Evolutionary conservation across 2,329 filamentous ascomycete species (phyloP), one percentile per base, ranked within the genome.

Genomic region (Pezicula neosporulosa): DNA sequence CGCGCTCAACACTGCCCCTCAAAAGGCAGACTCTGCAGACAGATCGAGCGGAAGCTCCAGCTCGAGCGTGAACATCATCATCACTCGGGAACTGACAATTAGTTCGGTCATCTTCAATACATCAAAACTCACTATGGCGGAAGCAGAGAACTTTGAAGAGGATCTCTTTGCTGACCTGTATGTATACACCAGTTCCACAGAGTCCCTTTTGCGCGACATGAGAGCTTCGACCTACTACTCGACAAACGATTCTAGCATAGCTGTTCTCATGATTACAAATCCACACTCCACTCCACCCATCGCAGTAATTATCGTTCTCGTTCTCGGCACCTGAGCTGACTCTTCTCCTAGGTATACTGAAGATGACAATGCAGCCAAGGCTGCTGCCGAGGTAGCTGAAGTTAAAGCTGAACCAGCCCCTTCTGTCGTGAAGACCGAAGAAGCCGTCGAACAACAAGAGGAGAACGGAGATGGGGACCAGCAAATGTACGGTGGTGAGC

Each of bases 111-210:
- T 24, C 44, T 41, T 38, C 13, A 21, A 38, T 6, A 41, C 50
- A 37, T 15, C 18, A 35, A 46, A 47, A 50, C 52, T 44, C 69
- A 78, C 46, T 63, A 94, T 93, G 89, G 83, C 89, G 44, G 90
- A 94, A 65, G 77, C 81, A 48, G 89, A 92, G 66, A 89, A 89
- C 60, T 85, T 90, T 61, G 91, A 96, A 62, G 92, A 96, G 66
- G 91, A 96, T 79, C 88, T 96, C 72, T 96, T 96, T 72, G 91
- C 91, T 64, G 92, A 96, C 74, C 82, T 96, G 91, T 96, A 77
- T 74, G 90, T 80, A 51, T 27, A 18, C 21, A 30, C 15, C 18
- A 45, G 6, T 45, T 7, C 13, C 18, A 10, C 16, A 24, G 24
- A 15, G 24, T 9, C 18, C 41, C 15, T 43, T 18, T 19, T 18